Evolutionary conservation across 2,329 filamentous ascomycete species (phyloP).

Genomic region (Fusarium graminum): DNA sequence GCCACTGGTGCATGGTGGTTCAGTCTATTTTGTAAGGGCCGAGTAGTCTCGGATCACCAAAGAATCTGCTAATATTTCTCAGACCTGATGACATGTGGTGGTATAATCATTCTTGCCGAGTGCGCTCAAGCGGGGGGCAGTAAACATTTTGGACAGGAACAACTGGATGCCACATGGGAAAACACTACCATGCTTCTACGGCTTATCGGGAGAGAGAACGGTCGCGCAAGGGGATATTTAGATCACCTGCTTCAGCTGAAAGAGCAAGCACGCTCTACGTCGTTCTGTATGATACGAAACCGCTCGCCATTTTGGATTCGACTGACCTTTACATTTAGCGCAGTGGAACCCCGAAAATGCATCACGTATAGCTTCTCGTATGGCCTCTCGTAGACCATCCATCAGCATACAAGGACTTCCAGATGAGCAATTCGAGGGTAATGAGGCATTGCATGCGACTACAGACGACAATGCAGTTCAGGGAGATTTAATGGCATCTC

Average conservation of each 20-base stretch:
- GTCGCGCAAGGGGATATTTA: background rate
- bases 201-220: background rate
- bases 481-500: background rate
- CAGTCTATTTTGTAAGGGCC: slow-evolving; percentile 9
- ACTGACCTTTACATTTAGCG: background rate
- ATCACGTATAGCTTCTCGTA: background rate
- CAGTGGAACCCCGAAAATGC: background rate
- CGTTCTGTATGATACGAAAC: background rate
- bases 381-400: background rate
- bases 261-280: background rate
- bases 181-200: background rate
- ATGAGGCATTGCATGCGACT: rapidly evolving
- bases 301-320: no score
- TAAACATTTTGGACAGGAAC: background rate
- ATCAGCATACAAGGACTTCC: background rate
- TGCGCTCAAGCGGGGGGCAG: background rate
- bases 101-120: slow-evolving; percentile 5
- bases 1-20: slow-evolving; percentile 24
- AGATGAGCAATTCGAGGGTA: background rate
- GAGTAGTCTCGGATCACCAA: no score
- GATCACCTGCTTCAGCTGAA: background rate
- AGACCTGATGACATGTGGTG: slow-evolving; percentile 12
- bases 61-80: background rate
- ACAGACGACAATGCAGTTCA: background rate
- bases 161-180: slow-evolving; percentile 14